Evolutionary conservation across 768 basidiomycete species (phyloP), one percentile per base, ranked within the genome.

Genomic region (Cytidiella melzeri): DNA sequence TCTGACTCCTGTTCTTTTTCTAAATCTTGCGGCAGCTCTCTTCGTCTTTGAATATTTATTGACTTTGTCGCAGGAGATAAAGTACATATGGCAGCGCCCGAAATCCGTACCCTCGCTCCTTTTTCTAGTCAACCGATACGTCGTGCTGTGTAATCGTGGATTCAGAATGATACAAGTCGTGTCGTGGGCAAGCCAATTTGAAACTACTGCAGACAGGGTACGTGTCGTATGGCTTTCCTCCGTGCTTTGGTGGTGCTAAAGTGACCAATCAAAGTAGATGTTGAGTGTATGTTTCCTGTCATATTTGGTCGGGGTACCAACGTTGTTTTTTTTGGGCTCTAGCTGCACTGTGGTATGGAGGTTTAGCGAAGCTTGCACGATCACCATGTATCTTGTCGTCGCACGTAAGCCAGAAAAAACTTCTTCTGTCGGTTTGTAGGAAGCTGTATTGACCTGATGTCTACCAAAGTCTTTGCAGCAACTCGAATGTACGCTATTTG

Each of bases 51-150:
- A 52, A 21, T 41, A 39, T 27, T 5, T 52, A 20, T 20, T 52
- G 21, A 52, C 51, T 2, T 52, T 52, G 27, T 30, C 51, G 12
- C 38, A 43, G 20, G 51, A 52, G 21, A 36, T 52, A 15, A 25
- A 25, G n/a, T 43, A 37, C 18, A 43, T 52, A 4, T 52, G 51
- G 51, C 3, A 18, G 6, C 41, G 49, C 9, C 41, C 37, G 30
- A 28, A 42, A 39, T 19, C 51, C 7, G 45, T 39, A 5, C 34
- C 41, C 2, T 43, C 51, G 3, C 7, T 52, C 12, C 30, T 52
- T 4, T 52, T 40, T 37, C n/a, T 47, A 20, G 15, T 52, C 4
- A 52, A 52, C 20, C 51, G 51, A 24, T 52, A 52, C 30, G 39
- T 24, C 19, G 28, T 43, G 13, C 41, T 52, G 21, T 11, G 23